phyloP scores from a whole-genome alignment of 78 protist species.

The Dictyostelium brefeldianum region DNA sequence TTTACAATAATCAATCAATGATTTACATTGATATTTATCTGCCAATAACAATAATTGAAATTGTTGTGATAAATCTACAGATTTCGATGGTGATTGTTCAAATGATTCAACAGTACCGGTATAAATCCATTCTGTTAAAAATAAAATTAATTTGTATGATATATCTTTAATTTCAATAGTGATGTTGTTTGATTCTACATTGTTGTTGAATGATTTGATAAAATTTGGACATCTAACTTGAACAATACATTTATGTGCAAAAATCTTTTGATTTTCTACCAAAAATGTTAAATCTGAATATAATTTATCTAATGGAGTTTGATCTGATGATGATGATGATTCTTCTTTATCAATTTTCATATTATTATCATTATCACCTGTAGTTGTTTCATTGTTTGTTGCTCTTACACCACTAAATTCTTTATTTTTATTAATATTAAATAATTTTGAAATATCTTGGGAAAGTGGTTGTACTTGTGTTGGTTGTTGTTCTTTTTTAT shows the following conservation, averaged over 20 bases:
- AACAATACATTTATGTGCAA: constrained; percentile 53
- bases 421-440: background rate
- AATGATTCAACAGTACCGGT: background rate
- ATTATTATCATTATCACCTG: background rate
- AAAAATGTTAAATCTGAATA: constrained; percentile 51
- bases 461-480: background rate
- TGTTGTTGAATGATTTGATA: background rate
- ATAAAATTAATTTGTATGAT: constrained; percentile 23
- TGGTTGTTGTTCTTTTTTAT: no score
- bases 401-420: background rate
- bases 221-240: constrained; percentile 23
- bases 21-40: constrained; percentile 9
- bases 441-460: constrained; percentile 28
- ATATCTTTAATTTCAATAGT: constrained; percentile 43
- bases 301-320: background rate
- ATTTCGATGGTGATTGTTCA: background rate
- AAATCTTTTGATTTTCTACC: constrained; percentile 28
- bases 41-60: constrained; percentile 8
- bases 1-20: background rate
- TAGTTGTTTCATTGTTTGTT: background rate
- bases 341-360: background rate
- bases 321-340: background rate
- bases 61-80: constrained; percentile 20
- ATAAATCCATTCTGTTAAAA: constrained; percentile 61
- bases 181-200: background rate